Base-by-base conservation (phyloP, 1,139 yeast genomes). In the Sugiyamaella pinicola region DNA sequence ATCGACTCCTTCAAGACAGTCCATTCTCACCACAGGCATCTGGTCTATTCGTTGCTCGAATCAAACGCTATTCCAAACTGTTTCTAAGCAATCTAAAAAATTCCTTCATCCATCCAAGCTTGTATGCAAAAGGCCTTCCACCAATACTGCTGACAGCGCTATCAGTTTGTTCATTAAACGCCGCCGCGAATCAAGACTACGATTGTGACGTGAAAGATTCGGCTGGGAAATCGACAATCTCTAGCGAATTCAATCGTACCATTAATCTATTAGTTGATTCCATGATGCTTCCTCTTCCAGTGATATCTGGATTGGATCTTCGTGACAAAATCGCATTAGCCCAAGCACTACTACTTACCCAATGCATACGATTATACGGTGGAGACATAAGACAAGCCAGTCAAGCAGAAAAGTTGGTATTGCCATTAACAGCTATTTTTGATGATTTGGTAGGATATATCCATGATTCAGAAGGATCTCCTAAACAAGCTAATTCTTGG, bases 31-130 rank as follows among this genome's bases (percentile, higher is more conserved):
- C n/a, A 2, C 42, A 41, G 17, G 37, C 54, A 13, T 13, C 28
- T 6, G 55, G 48, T 19, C 18, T 54, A 15, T 47, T 39, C 39
- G 15, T 44, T 5, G 42, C 24, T 15, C 40, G 60, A 13, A 21
- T 57, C 34, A 31, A 28, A 21, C 58, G 56, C 21, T 57, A 56
- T 41, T 58, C 60, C 1, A 41, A 38, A 15, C 24, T 57, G 15
- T 57, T 57, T 55, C 26, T 46, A 9, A 50, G 39, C n/a, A 41
- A 44, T n/a, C 34, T 50, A n/a, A 22, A 33, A 22, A 31, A 38
- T 9, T 49, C 58, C n/a, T 57, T 57, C 21, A 49, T 57, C 13
- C 60, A 57, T 29, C 53, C 49, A 4, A 12, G 15, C n/a, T 34
- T 52, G 22, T 57, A 57, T 43, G 26, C 47, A 4, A 49, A 34